Conservation (phyloP, 176 grass and related monocot species). For the Triticum timopheevii region DNA sequence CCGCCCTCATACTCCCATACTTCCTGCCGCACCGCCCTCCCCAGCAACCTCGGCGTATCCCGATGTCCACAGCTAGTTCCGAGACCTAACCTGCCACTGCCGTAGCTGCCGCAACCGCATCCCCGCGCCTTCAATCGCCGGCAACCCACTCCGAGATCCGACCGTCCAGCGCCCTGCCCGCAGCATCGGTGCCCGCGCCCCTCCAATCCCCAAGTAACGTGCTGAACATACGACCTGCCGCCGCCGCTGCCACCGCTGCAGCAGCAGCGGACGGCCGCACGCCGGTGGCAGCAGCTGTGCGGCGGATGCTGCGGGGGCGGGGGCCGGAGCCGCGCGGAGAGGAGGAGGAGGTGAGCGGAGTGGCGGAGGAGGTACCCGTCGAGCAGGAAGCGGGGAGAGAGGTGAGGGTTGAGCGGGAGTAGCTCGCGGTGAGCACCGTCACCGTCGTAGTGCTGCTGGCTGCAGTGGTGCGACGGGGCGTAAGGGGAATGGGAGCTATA, state of each 20-base stretch:
- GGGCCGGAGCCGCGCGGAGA: slow-evolving; percentile 33
- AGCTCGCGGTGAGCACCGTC: slow-evolving; percentile 31
- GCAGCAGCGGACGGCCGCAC: background rate
- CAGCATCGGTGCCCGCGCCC: slow-evolving; percentile 5
- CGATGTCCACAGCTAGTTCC: background rate
- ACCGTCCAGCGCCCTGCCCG: background rate
- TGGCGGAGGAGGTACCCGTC: slow-evolving; percentile 55
- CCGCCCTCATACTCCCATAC: slow-evolving; percentile 46
- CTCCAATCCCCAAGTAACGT: slow-evolving; percentile 3
- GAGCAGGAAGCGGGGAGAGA: slow-evolving; percentile 20
- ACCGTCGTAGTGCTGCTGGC: slow-evolving; percentile 17
- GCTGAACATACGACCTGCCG: background rate
- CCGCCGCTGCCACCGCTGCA: background rate
- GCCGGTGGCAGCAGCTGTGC: slow-evolving; percentile 30
- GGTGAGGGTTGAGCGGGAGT: slow-evolving; percentile 21
- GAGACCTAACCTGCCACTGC: background rate
- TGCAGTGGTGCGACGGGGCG: slow-evolving; percentile 18
- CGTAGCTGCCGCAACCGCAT: slow-evolving; percentile 4
- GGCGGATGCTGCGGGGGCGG: slow-evolving; percentile 7
- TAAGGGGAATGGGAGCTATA: slow-evolving; percentile 26
- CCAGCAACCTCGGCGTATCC: slow-evolving; percentile 30
- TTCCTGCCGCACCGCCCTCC: slow-evolving; percentile 36
- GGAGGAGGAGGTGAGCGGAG: slow-evolving; percentile 41
- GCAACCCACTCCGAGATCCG: slow-evolving; percentile 30
- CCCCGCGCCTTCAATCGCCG: slow-evolving; percentile 7